These are phyloP conservation scores for Thalia dealbata DNA, from an alignment of 176 grass and related monocot species.

Conservation along the genomic window DNA sequence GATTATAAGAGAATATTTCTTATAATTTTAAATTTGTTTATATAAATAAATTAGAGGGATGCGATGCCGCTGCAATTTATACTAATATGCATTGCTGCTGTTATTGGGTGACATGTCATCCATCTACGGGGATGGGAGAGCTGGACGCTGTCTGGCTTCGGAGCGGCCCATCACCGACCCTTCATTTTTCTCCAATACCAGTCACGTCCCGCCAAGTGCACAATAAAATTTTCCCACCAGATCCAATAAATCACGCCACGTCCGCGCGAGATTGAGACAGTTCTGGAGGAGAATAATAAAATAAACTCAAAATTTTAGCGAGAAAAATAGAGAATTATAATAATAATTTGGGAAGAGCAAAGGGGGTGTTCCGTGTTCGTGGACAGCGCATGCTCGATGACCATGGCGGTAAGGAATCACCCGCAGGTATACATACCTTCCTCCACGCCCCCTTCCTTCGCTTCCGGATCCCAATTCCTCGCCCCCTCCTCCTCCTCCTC, in stretches of 20 bases:
- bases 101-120: background rate
- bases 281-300: background rate
- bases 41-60: no score
- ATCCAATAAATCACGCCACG: no score
- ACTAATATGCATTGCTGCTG: no score
- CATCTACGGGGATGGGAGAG: background rate
- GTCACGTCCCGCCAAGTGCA: background rate
- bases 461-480: background rate
- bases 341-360: background rate
- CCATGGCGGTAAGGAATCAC: slow-evolving; percentile 6
- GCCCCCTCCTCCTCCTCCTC: no score
- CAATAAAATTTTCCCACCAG: no score
- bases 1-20: no score
- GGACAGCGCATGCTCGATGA: background rate
- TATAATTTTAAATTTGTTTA: no score
- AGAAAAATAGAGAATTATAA: no score
- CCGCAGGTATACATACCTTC: background rate
- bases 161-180: background rate
- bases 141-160: background rate
- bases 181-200: background rate
- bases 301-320: background rate
- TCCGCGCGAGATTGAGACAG: background rate
- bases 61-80: no score
- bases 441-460: background rate
- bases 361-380: background rate